Evolutionary conservation across 2,329 filamentous ascomycete genomes (phyloP), one percentile per base, ranked within the genome.

Genomic region (Aspergillus pseudonomiae): DNA sequence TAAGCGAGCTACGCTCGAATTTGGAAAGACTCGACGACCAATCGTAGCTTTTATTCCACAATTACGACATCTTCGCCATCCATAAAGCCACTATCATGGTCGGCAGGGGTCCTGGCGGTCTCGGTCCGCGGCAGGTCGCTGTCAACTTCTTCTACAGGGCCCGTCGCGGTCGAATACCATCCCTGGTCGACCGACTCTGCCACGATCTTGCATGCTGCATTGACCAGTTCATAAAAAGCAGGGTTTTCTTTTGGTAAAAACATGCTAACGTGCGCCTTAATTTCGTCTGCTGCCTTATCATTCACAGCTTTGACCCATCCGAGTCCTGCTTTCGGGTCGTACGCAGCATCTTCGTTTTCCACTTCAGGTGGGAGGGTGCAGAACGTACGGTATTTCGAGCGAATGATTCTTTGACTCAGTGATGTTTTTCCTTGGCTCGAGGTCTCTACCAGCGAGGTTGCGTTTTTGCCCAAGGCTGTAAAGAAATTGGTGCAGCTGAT

Each of bases 401-500:
- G 70, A 72, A 80, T 70, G 61, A 81, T 75, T 65, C 74, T 73
- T 64, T 76, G 67, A 60, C 71, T 77, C 56, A 79, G 73, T 0
- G 74, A 73, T 7, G 73, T 70, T 53, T 68, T 67, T n/a, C 67
- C 65, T 55, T 56, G 60, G 24, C 62, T 68, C 34, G 57, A 66
- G 36, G 68, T 73, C 58, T 72, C 72, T 19, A 75, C 67, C 32
- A 74, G 64, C 43, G 71, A 70, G n/a, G 63, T 64, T 19, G 91
- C 89, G 16, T 87, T 88, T 71, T 86, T 84, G 1, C 93, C 94
- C 30, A 99, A 86, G 32, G 89, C 86, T 5, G 93, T 97, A 78
- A 97, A 97, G 63, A 97, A 83, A 74, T 97, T 95, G 16, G 88
- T 89, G 74, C 94, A 96, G 2, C 91, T 91, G 16, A 97, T 84